Evolutionary conservation across 2,329 filamentous ascomycete genomes (phyloP).

Genomic region (Aspergillus ochraceoroseus): DNA sequence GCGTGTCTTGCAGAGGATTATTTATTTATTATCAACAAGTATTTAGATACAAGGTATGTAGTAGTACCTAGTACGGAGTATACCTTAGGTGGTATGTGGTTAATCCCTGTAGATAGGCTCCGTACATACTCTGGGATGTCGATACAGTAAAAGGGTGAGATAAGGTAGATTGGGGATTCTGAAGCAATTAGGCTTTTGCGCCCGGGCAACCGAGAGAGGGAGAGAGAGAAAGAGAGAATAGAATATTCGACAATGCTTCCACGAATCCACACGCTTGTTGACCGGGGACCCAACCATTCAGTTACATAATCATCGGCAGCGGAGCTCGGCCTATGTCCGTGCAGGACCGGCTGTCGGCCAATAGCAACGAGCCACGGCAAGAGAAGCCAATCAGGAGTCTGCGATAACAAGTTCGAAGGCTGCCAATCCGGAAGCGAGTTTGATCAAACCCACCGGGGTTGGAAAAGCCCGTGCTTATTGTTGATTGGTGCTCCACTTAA

Average conservation of each 20-base stretch:
- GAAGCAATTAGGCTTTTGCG: too few relatives aligned
- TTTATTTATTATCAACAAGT: too few relatives aligned
- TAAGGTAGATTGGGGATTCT: too few relatives aligned
- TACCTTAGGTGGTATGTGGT: too few relatives aligned
- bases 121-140: too few relatives aligned
- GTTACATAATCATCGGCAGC: conserved; percentile 10
- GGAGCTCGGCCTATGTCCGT: conserved; percentile 22
- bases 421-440: conserved; percentile 19
- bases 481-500: conserved; percentile 19
- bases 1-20: too few relatives aligned
- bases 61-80: too few relatives aligned
- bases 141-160: too few relatives aligned
- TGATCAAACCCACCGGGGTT: conserved; percentile 13
- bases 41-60: too few relatives aligned
- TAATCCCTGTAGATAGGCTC: too few relatives aligned
- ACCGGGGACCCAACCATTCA: neutral
- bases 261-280: too few relatives aligned
- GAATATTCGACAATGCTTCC: conserved; percentile 13
- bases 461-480: conserved; percentile 14
- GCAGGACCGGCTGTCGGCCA: conserved; percentile 17
- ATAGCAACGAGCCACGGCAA: conserved; percentile 7
- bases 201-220: too few relatives aligned
- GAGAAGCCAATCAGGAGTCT: conserved; percentile 9
- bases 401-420: conserved; percentile 19
- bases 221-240: conserved; percentile 3